These are phyloP conservation scores for Trifolium fragiferum DNA, from an alignment of 306 rosid genomes.

Conservation along the genomic window DNA sequence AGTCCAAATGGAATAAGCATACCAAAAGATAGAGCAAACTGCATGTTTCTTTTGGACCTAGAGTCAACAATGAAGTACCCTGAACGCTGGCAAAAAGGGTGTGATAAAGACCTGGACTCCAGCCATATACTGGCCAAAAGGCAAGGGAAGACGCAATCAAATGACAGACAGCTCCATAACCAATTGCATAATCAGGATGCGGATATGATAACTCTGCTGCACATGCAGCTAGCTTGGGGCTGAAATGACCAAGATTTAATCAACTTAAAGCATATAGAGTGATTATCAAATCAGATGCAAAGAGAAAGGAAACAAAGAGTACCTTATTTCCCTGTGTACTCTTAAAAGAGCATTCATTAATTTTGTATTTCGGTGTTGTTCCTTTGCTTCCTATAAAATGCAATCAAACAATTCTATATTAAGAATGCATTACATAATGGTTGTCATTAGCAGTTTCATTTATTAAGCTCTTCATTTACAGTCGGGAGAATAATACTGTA, in stretches of 20 bases:
- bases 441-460: slow-evolving; percentile 5
- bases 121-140: slow-evolving; percentile 93
- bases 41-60: slow-evolving; percentile 98
- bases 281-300: slow-evolving; percentile 24
- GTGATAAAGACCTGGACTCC: slow-evolving; percentile 95
- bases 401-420: slow-evolving; percentile 44
- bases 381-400: slow-evolving; percentile 77
- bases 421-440: slow-evolving; percentile 27
- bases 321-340: slow-evolving; percentile 96
- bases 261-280: slow-evolving; percentile 40
- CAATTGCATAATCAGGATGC: slow-evolving; percentile 83
- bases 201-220: slow-evolving; percentile 79
- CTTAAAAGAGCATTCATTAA: slow-evolving; percentile 86
- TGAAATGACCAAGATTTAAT: slow-evolving; percentile 53
- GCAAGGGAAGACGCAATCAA: slow-evolving; percentile 85
- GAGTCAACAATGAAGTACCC: slow-evolving; percentile 73
- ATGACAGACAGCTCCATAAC: slow-evolving; percentile 97
- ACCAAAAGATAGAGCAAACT: slow-evolving; percentile 94
- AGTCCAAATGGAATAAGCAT: slow-evolving; percentile 44
- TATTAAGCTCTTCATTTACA: not conserved
- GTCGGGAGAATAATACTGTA: not conserved
- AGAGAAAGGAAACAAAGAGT: slow-evolving; percentile 41
- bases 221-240: slow-evolving; percentile 96
- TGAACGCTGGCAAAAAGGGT: slow-evolving; percentile 79
- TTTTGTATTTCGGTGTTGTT: slow-evolving; percentile 93